Conservation (phyloP, 106 monocot species). For the Ottelia alismoides region DNA sequence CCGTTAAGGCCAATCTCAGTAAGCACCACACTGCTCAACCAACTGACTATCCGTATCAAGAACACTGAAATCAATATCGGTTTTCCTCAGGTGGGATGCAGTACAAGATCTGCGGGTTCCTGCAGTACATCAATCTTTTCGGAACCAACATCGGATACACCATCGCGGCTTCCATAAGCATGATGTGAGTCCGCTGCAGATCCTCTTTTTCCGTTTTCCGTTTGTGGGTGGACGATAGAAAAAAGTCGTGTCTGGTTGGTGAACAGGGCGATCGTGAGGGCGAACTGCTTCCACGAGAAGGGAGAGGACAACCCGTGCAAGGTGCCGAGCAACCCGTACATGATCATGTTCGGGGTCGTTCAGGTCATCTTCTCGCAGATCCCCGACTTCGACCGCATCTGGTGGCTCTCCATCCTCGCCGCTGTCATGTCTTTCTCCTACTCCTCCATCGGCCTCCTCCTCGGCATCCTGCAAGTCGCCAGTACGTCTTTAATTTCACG, state of each 20-base stretch:
- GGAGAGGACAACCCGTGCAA: constrained; percentile 27
- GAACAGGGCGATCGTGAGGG: constrained; percentile 49
- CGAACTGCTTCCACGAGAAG: constrained; percentile 38
- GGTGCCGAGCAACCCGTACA: constrained; percentile 36
- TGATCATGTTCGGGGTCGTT: constrained; percentile 51
- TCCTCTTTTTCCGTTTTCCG: no score
- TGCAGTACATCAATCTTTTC: constrained; percentile 41
- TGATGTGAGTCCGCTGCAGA: constrained; percentile 33
- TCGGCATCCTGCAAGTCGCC: constrained; percentile 36
- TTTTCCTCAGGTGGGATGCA: constrained; percentile 39
- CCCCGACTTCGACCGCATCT: constrained; percentile 53
- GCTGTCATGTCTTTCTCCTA: constrained; percentile 75
- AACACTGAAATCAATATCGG: no score
- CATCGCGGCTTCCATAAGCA: constrained; percentile 58
- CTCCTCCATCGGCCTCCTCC: constrained; percentile 33
- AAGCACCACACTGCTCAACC: no score
- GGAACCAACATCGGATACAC: constrained; percentile 55
- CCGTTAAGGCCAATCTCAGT: constrained; percentile 7
- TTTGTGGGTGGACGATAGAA: no score
- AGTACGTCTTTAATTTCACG: constrained; percentile 13
- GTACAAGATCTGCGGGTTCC: constrained; percentile 41
- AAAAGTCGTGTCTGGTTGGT: no score
- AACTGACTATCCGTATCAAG: no score
- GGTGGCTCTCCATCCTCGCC: constrained; percentile 62
- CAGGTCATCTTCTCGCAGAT: constrained; percentile 54